Evolutionary conservation across 176 grass and related monocot species (phyloP), one percentile per base, ranked within the genome.

Genomic region (Avena eriantha): DNA sequence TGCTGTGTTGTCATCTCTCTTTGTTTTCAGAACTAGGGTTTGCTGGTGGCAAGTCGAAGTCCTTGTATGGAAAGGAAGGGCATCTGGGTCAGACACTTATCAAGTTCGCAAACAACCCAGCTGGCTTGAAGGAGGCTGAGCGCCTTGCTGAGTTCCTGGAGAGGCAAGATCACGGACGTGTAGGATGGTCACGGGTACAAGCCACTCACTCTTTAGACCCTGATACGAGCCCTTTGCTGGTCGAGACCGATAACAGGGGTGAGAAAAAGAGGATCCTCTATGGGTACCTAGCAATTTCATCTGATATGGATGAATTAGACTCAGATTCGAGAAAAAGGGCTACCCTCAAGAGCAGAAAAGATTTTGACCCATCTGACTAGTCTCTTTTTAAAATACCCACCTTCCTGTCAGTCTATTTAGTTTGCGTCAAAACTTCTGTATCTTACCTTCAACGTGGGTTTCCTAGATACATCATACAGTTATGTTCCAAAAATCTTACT

Each of bases 1-100:
- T 86, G 75, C 80, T 86, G 74, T 60, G 47, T 77, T 49, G 86
- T 80, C 86, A 22, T 89, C 60, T 80, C 69, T 85, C 41, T 84
- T 90, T 87, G 79, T 84, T 89, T 93, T 36, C 94, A 99, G 97
- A 99, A 87, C 83, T 99, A 91, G 97, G 97, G 19, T 99, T 94
- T 91, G 76, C 80, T 75, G 92, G 90, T 71, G 94, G 94, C 88
- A 99, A 94, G 85, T 80, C 97, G 3, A 99, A 92, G 80, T 94
- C 97, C 67, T 89, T 99, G 14, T 94, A 99, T 90, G 90, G 92
- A 82, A 99, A 91, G 67, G 92, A 99, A 89, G 97, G 97, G 23
- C 97, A 99, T 69, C 69, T 87, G 85, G 94, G 94, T 77, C 81
- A 93, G 73, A 96, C 97, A 77, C 79, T 96, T 78, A 73, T 99